These are phyloP conservation scores for Paratinospora sagittata DNA, from an alignment of 164 flowering plant genomes.

Conservation along the genomic window DNA sequence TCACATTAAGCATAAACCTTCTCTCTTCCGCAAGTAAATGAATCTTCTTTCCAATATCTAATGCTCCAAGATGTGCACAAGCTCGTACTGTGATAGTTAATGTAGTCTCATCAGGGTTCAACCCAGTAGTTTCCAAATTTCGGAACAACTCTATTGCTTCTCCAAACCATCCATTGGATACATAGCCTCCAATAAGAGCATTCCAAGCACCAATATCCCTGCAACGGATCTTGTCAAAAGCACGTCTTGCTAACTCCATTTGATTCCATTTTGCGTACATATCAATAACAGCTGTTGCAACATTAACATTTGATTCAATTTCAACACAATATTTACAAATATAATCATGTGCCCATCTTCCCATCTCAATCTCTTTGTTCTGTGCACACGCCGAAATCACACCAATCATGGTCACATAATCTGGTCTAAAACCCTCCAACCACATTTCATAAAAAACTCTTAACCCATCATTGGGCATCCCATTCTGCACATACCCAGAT, in stretches of 20 bases:
- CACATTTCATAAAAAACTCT: conserved; percentile 18
- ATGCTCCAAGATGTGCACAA: conserved; percentile 17
- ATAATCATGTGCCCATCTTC: conserved; percentile 18
- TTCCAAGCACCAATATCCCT: conserved; percentile 23
- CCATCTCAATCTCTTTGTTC: conserved; percentile 19
- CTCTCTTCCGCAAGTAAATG: conserved; percentile 15
- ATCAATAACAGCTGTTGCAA: conserved; percentile 20
- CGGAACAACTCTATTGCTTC: conserved; percentile 20
- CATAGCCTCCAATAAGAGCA: conserved; percentile 24
- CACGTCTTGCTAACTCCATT: conserved; percentile 12
- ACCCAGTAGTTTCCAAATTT: conserved; percentile 8
- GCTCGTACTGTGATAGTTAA: conserved; percentile 14
- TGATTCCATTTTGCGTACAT: conserved; percentile 21
- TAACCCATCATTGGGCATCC: conserved; percentile 18
- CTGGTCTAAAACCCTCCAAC: conserved; percentile 13
- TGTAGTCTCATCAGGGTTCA: conserved; percentile 23
- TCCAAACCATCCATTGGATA: conserved; percentile 13
- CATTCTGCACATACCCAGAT: conserved; percentile 23
- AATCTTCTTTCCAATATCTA: conserved; percentile 20
- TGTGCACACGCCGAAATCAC: conserved; percentile 17
- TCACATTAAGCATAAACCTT: conserved; percentile 8
- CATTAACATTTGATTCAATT: conserved; percentile 14
- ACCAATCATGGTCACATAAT: conserved; percentile 18
- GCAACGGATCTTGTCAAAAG: conserved; percentile 9
- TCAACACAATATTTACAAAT: conserved; percentile 10